Evolutionary conservation across 1,284 basidiomycete genomes (phyloP).

Genomic region (Phaffia rhodozyma): DNA sequence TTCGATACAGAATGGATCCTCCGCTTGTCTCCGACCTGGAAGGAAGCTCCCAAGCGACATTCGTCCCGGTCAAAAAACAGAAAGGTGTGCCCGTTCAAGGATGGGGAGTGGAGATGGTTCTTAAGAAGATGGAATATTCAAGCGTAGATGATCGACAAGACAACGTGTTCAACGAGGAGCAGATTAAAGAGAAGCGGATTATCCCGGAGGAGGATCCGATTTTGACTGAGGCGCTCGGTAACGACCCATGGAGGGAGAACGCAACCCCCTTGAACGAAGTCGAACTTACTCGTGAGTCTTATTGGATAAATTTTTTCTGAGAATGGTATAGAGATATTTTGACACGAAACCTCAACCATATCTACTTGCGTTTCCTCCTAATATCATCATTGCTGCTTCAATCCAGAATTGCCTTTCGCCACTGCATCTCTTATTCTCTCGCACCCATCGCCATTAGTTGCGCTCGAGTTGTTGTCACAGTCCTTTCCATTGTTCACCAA

Average conservation of each 20-base stretch:
- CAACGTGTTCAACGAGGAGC: not conserved
- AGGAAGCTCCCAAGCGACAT: not conserved
- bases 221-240: not conserved
- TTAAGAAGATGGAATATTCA: slow-evolving; percentile 96
- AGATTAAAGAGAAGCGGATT: not conserved
- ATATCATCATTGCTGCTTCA: not conserved
- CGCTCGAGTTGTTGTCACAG: slow-evolving; percentile 61
- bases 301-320: not conserved
- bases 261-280: slow-evolving; percentile 49
- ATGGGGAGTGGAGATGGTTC: slow-evolving; percentile 79
- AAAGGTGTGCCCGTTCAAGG: slow-evolving; percentile 46
- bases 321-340: no score
- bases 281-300: slow-evolving; percentile 46
- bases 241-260: slow-evolving; percentile 37
- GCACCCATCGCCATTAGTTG: slow-evolving; percentile 47
- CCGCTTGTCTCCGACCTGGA: slow-evolving; percentile 17
- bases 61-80: slow-evolving; percentile 26
- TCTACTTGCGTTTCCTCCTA: not conserved
- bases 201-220: slow-evolving; percentile 34
- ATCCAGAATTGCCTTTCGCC: slow-evolving; percentile 55
- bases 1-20: slow-evolving; percentile 51
- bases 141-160: slow-evolving; percentile 69
- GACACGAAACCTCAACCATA: not conserved
- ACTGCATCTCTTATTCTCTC: slow-evolving; percentile 58
- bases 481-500: slow-evolving; percentile 78